Conservation (phyloP, 2,329 filamentous ascomycete species). For the Mariannaea elegans region DNA sequence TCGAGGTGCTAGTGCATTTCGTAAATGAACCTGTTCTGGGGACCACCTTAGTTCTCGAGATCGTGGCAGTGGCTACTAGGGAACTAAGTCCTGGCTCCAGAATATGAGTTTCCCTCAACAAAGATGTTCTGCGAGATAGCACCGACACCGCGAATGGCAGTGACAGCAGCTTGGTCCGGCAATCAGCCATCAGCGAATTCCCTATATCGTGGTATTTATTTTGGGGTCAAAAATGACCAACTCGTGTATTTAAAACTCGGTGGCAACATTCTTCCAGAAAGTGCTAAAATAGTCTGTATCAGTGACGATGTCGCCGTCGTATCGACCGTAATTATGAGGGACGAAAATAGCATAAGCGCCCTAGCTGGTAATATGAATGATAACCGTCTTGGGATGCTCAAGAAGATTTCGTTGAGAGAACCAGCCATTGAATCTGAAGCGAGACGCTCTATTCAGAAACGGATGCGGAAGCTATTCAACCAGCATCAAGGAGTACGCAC, state of each 20-base stretch:
- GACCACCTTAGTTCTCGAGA: constrained; percentile 58
- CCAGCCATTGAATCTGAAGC: constrained; percentile 54
- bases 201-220: constrained; percentile 74
- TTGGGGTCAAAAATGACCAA: constrained; percentile 72
- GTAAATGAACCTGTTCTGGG: constrained; percentile 60
- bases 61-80: constrained; percentile 51
- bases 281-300: constrained; percentile 60
- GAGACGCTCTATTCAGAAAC: constrained; percentile 65
- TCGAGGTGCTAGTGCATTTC: constrained; percentile 71
- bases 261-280: constrained; percentile 66
- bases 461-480: constrained; percentile 66
- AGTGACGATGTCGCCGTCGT: constrained; percentile 62
- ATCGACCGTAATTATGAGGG: constrained; percentile 70
- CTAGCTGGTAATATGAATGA: constrained; percentile 45
- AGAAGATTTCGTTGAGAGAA: constrained; percentile 49
- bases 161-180: constrained; percentile 72
- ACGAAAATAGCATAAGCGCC: constrained; percentile 64
- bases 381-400: constrained; percentile 45
- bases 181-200: constrained; percentile 63
- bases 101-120: constrained; percentile 63
- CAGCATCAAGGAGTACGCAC: constrained; percentile 53
- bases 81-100: constrained; percentile 58
- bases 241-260: constrained; percentile 60
- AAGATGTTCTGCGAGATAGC: constrained; percentile 66
- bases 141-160: constrained; percentile 67